A percentile compares a stretch with the other conserved stretches of the same genome.
Conservation (phyloP, 1,284 basidiomycete species). For the Inonotus obliquus region DNA sequence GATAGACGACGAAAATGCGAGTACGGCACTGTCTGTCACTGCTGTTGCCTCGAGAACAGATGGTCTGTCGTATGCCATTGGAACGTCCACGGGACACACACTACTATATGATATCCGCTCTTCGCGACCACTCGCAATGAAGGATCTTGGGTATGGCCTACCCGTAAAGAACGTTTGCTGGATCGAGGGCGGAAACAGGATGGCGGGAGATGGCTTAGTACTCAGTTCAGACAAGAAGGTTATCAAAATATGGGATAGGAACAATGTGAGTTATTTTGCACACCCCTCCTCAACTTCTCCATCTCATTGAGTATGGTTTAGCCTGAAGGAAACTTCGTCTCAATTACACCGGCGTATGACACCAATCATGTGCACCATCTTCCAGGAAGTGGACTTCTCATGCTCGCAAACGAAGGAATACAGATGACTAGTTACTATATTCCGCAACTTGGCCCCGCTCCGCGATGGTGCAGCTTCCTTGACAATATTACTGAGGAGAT, state of each 20-base stretch:
- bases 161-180: constrained; percentile 85
- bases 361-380: constrained; percentile 89
- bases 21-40: constrained; percentile 63
- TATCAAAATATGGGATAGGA: constrained; percentile 91
- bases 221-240: constrained; percentile 92
- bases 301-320: constrained; percentile 29
- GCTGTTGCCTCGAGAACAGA: constrained; percentile 82
- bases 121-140: constrained; percentile 76
- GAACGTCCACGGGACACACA: constrained; percentile 93
- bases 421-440: constrained; percentile 92
- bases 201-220: constrained; percentile 85
- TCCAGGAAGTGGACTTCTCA: constrained; percentile 78
- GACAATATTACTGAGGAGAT: constrained; percentile 98
- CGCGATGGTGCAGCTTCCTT: constrained; percentile 95
- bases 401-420: constrained; percentile 91
- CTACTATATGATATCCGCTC: constrained; percentile 93
- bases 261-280: constrained; percentile 53
- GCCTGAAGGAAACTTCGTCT: constrained; percentile 87
- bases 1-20: constrained; percentile 34
- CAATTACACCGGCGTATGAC: constrained; percentile 86
- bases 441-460: constrained; percentile 94
- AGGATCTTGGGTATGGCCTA: constrained; percentile 97
- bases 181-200: constrained; percentile 81
- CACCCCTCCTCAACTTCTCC: constrained; percentile 5
- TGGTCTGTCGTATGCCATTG: constrained; percentile 90